A percentile compares a stretch with the other conserved stretches of the same genome.
These are phyloP conservation scores for Dioszegia aurantiaca DNA, from an alignment of 768 basidiomycete species.

Conservation along the genomic window DNA sequence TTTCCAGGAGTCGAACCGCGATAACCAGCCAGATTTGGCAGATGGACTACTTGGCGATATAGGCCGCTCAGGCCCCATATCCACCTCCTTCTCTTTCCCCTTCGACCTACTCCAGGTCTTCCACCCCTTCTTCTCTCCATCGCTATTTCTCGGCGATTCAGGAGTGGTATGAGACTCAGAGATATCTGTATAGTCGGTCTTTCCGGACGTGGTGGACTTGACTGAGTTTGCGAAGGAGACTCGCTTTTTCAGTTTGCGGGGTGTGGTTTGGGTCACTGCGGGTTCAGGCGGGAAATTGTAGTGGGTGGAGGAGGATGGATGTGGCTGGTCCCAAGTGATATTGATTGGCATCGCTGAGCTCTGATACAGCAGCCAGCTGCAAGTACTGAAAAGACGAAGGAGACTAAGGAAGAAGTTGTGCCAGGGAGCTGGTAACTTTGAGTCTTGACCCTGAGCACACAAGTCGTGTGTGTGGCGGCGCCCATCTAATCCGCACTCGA, in stretches of 20 bases:
- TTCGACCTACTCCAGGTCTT: background rate
- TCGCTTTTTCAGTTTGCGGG: conserved; percentile 20
- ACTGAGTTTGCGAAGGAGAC: conserved; percentile 10
- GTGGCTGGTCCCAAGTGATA: conserved; percentile 27
- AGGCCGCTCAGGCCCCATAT: background rate
- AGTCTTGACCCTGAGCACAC: no score
- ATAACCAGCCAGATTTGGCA: background rate
- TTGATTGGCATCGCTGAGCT: conserved; percentile 17
- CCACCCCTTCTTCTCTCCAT: background rate
- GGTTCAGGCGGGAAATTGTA: background rate
- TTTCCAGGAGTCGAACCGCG: background rate
- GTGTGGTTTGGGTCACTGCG: background rate
- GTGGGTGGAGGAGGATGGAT: background rate
- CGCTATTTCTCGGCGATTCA: background rate
- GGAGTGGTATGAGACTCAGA: background rate
- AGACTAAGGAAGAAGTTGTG: no score
- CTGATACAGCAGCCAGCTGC: no score
- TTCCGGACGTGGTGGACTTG: background rate
- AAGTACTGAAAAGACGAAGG: no score
- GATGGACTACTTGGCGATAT: background rate
- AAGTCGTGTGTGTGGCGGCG: no score
- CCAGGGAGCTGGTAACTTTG: no score
- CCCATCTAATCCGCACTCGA: no score
- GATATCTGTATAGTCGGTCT: background rate
- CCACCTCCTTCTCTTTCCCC: background rate